These are phyloP conservation scores for Citeromyces matritensis DNA, from an alignment of 805 yeast genomes.

Conservation along the genomic window DNA sequence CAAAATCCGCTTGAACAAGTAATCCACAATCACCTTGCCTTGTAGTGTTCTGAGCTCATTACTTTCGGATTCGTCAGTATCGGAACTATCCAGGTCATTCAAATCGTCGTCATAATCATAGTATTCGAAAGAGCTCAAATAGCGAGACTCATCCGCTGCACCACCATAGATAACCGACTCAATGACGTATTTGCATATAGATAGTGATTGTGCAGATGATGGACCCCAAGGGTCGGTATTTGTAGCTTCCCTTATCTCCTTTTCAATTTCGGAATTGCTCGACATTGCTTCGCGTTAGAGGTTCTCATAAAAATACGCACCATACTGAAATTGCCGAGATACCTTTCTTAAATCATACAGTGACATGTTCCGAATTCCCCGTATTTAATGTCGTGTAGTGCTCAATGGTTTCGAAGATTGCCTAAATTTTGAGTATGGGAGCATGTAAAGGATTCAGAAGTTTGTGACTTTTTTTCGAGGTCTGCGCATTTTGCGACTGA, in stretches of 20 bases:
- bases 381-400: not conserved
- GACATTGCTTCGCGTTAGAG: constrained; percentile 9
- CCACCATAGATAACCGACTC: too few relatives aligned
- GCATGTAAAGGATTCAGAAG: too few relatives aligned
- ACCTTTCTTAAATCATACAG: constrained; percentile 13
- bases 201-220: constrained; percentile 20
- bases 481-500: too few relatives aligned
- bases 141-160: too few relatives aligned
- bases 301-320: constrained; percentile 5
- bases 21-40: not conserved
- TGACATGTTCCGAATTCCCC: constrained; percentile 3
- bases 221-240: constrained; percentile 42
- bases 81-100: too few relatives aligned
- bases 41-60: too few relatives aligned
- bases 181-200: too few relatives aligned
- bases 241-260: constrained; percentile 24
- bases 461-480: too few relatives aligned
- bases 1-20: constrained; percentile 1
- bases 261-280: constrained; percentile 14
- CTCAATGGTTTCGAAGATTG: not conserved
- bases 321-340: constrained; percentile 18
- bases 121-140: not conserved
- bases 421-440: not conserved
- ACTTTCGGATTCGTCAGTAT: too few relatives aligned
- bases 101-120: not conserved